Evolutionary conservation across 805 yeast species (phyloP), one percentile per base, ranked within the genome.

Genomic region (Saturnispora zaruensis): DNA sequence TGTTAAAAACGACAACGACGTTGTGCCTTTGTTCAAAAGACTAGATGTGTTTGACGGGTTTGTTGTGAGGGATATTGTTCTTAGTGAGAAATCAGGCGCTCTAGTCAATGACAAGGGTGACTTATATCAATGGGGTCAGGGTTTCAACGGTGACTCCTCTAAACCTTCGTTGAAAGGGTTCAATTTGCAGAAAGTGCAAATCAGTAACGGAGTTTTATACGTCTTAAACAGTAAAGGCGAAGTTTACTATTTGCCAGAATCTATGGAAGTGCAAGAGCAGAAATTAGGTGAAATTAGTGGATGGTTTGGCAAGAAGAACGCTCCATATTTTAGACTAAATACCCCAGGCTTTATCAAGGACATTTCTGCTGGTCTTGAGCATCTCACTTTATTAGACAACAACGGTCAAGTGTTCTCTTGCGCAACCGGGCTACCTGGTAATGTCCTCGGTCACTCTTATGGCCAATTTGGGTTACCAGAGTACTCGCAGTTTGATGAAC

Each of bases 391-490:
- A 4, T 62, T 85, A 36, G 73, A 87, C 0, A 67, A 72, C 37
- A 60, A 71, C 9, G 89, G 90, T 1, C 71, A 78, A 32, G 81
- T 86, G 0, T 83, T 74, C 55, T 70, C 86, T 1, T 70, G 79
- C 9, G 75, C 86, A 14, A 80, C 95, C 0, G 84, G 84, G 1
- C 53, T 65, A 2, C 46, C 50, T 23, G 55, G 59, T 13, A 55
- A 51, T 4, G 62, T 68, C n/a, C 66, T 70, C 5, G 73, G 74
- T 44, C 67, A 76, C 23, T 70, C 73, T 24, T 63, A 60, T 56
- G 98, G 98, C 4, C 97, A 93, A 67, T 87, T 77, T 66, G 98
- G 97, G 18, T 64, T 87, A 14, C 93, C 96, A 1, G 66, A 69
- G 13, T 77, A 72, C 55, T 79, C 96, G 1, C 90, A 86, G 50